Conservation (phyloP, 1,284 basidiomycete species). For the Pholiota adiposa region DNA sequence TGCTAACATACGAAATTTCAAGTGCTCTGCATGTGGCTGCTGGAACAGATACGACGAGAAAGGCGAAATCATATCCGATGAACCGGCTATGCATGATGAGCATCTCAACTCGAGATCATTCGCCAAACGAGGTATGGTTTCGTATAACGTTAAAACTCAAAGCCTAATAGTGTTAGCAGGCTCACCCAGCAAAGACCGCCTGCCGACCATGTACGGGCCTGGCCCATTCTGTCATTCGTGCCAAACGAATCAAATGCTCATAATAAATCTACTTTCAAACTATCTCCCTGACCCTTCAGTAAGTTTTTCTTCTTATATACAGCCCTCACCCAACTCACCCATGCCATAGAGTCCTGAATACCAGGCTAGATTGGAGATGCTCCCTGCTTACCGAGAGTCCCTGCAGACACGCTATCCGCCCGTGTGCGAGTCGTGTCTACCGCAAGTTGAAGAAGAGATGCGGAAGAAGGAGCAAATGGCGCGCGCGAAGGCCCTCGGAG, state of each 20-base stretch:
- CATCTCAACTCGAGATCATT: constrained; percentile 73
- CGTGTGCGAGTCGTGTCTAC: constrained; percentile 77
- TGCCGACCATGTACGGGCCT: constrained; percentile 61
- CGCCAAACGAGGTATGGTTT: constrained; percentile 68
- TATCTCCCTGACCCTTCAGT: constrained; percentile 78
- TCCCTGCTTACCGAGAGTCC: constrained; percentile 74
- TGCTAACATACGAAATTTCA: constrained; percentile 57
- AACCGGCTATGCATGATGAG: constrained; percentile 88
- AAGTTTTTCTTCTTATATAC: constrained; percentile 30
- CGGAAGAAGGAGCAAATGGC: constrained; percentile 80
- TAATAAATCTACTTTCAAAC: constrained; percentile 85
- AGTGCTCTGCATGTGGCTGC: constrained; percentile 69
- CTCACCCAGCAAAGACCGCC: constrained; percentile 66
- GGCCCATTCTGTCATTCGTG: constrained; percentile 84
- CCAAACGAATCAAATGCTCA: constrained; percentile 87
- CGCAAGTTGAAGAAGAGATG: constrained; percentile 82
- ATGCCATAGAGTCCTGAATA: constrained; percentile 72
- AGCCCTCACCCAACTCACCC: not conserved
- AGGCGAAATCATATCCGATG: constrained; percentile 80
- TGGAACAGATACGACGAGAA: constrained; percentile 71
- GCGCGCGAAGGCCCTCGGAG: constrained; percentile 75
- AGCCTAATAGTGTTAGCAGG: constrained; percentile 41
- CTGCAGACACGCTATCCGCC: constrained; percentile 85
- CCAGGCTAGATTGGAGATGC: constrained; percentile 56
- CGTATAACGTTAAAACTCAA: not conserved